These are phyloP conservation scores for Arthrobotrys pseudoclavata DNA, from an alignment of 2,329 filamentous ascomycete genomes.

Conservation along the genomic window DNA sequence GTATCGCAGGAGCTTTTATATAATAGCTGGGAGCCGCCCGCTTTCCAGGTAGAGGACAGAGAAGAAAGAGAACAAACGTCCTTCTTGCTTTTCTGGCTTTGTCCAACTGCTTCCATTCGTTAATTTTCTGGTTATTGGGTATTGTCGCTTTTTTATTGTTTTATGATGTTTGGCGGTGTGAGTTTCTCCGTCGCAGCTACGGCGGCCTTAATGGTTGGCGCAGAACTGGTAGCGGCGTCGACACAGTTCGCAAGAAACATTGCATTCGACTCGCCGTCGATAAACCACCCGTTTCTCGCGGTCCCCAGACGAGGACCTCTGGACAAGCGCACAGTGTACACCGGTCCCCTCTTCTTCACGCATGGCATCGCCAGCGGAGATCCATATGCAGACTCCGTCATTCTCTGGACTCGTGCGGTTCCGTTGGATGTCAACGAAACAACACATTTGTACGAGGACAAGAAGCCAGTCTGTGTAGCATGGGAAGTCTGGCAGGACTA, in stretches of 20 bases:
- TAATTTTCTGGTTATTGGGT: constrained; percentile 26
- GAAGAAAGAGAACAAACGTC: constrained; percentile 1
- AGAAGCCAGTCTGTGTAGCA: constrained; percentile 76
- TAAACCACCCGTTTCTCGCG: constrained; percentile 74
- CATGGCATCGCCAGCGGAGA: constrained; percentile 67
- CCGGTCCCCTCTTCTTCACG: constrained; percentile 45
- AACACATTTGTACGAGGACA: constrained; percentile 69
- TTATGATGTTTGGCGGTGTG: constrained; percentile 53
- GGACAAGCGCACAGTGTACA: constrained; percentile 55
- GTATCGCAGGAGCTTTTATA: constrained; percentile 27
- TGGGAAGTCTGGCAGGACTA: constrained; percentile 73
- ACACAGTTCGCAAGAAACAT: constrained; percentile 69
- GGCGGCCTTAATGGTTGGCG: constrained; percentile 36
- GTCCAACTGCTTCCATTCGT: constrained; percentile 19
- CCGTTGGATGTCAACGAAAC: constrained; percentile 64
- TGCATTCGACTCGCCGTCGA: constrained; percentile 78
- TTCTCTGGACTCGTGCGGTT: constrained; percentile 69
- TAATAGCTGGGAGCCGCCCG: constrained; percentile 40
- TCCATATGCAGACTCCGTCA: constrained; percentile 73
- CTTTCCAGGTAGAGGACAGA: constrained; percentile 16
- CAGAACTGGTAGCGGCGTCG: constrained; percentile 37
- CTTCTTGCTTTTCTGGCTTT: constrained; percentile 34
- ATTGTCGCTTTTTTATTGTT: constrained; percentile 7
- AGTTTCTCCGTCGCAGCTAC: constrained; percentile 17
- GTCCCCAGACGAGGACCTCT: constrained; percentile 73